These are phyloP conservation scores for Waitea zeae DNA, from an alignment of 1,284 basidiomycete species.

Conservation along the genomic window DNA sequence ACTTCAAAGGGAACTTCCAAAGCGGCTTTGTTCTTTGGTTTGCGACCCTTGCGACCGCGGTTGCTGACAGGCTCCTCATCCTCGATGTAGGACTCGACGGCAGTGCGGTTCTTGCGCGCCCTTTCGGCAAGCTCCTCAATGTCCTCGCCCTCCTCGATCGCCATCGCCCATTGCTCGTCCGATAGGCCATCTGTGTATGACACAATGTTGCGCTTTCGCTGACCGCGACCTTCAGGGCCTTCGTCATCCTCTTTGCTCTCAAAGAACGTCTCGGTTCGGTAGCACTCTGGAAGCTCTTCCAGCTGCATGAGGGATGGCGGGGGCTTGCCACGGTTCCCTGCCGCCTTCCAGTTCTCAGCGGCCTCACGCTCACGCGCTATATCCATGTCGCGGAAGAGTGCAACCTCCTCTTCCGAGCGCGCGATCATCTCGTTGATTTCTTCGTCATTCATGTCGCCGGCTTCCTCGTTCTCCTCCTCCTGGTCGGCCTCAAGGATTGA, in stretches of 20 bases:
- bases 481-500: conserved; percentile 81
- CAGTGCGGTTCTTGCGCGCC: conserved; percentile 40
- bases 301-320: conserved; percentile 74
- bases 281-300: conserved; percentile 86
- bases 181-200: conserved; percentile 91
- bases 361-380: conserved; percentile 62
- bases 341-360: conserved; percentile 52
- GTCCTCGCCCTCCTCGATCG: conserved; percentile 80
- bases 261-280: conserved; percentile 73
- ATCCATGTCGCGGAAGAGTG: conserved; percentile 78
- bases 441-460: conserved; percentile 92
- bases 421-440: conserved; percentile 93
- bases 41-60: conserved; percentile 42
- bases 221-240: conserved; percentile 65
- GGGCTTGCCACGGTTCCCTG: conserved; percentile 65
- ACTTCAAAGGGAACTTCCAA: conserved; percentile 32
- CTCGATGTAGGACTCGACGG: conserved; percentile 16
- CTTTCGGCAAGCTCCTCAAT: conserved; percentile 58
- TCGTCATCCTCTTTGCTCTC: conserved; percentile 52
- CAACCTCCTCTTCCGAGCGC: conserved; percentile 68
- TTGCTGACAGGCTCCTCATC: too few species aligned
- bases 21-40: conserved; percentile 40
- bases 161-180: conserved; percentile 89
- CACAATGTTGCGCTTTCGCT: conserved; percentile 70
- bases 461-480: conserved; percentile 86